A percentile compares a stretch with the other conserved stretches of the same genome.
Conservation (phyloP, 768 basidiomycete species). For the Trametes cinnabarina region DNA sequence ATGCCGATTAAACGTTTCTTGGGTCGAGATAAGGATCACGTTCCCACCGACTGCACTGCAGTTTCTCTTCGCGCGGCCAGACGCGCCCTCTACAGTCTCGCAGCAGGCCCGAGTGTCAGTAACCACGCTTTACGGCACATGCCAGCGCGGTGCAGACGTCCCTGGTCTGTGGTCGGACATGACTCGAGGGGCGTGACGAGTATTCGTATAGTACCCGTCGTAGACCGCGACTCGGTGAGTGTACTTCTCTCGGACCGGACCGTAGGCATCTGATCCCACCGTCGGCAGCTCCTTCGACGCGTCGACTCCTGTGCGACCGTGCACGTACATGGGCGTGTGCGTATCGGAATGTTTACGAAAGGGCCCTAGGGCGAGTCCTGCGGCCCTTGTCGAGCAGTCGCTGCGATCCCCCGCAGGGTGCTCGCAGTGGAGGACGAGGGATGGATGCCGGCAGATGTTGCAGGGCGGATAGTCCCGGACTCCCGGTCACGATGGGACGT, state of each 20-base stretch:
- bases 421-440: neutral
- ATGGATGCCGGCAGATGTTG: conserved; percentile 5
- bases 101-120: neutral
- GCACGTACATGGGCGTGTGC: too few species aligned
- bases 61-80: neutral
- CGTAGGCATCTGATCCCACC: conserved; percentile 3
- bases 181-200: neutral
- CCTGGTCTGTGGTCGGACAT: neutral
- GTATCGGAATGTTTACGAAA: neutral
- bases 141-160: neutral
- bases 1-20: neutral
- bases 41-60: conserved; percentile 7
- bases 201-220: neutral
- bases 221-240: conserved; percentile 1
- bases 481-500: conserved; percentile 1
- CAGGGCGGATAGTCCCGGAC: neutral
- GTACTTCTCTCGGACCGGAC: conserved; percentile 9
- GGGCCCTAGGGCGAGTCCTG: neutral
- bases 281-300: conserved; percentile 2
- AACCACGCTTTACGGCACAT: conserved; percentile 8
- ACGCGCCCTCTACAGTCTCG: neutral
- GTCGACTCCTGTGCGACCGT: too few species aligned
- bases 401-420: neutral
- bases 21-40: neutral
- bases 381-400: neutral